Percentiles rank a stretch among this genome's conserved stretches.
These are phyloP conservation scores for Coemansia sp. DNA, from an alignment of 192 early-diverging fungal species.

Conservation along the genomic window DNA sequence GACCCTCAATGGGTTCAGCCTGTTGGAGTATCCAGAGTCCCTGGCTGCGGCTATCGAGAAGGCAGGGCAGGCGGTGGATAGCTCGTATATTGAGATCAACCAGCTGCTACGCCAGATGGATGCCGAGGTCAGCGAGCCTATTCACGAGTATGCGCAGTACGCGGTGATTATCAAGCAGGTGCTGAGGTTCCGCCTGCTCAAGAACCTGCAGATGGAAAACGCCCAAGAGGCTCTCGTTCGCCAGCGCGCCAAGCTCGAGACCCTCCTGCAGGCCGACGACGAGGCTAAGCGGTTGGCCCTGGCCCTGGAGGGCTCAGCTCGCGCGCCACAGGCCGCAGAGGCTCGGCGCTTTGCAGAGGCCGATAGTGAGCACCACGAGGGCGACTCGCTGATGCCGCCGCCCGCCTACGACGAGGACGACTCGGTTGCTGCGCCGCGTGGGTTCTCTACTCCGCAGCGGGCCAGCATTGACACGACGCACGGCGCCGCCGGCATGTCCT, in stretches of 20 bases:
- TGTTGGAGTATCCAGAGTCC: constrained; percentile 66
- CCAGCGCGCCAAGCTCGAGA: constrained; percentile 65
- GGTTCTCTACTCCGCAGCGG: constrained; percentile 35
- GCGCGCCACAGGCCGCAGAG: neutral
- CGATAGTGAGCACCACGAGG: neutral
- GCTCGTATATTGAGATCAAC: constrained; percentile 71
- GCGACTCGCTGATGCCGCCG: neutral
- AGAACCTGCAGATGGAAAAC: constrained; percentile 82
- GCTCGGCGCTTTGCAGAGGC: neutral
- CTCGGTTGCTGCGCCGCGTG: constrained; percentile 19
- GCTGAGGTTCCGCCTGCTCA: constrained; percentile 78
- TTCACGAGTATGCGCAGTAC: constrained; percentile 90
- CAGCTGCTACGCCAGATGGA: constrained; percentile 73
- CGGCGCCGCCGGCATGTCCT: constrained; percentile 1
- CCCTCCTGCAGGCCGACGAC: constrained; percentile 63
- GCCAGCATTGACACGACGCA: constrained; percentile 38
- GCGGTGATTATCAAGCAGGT: constrained; percentile 83
- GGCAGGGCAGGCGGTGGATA: constrained; percentile 90
- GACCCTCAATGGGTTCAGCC: constrained; percentile 91
- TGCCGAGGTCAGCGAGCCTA: constrained; percentile 73
- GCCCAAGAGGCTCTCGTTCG: constrained; percentile 69
- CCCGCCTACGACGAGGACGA: constrained; percentile 9
- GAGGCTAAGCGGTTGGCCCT: constrained; percentile 71
- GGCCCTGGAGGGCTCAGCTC: constrained; percentile 51
- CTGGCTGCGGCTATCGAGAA: constrained; percentile 87